Percentiles rank a stretch among this genome's conserved stretches.
Conservation (phyloP, 495 filamentous ascomycete species). For the Penicillium riverlandense region DNA sequence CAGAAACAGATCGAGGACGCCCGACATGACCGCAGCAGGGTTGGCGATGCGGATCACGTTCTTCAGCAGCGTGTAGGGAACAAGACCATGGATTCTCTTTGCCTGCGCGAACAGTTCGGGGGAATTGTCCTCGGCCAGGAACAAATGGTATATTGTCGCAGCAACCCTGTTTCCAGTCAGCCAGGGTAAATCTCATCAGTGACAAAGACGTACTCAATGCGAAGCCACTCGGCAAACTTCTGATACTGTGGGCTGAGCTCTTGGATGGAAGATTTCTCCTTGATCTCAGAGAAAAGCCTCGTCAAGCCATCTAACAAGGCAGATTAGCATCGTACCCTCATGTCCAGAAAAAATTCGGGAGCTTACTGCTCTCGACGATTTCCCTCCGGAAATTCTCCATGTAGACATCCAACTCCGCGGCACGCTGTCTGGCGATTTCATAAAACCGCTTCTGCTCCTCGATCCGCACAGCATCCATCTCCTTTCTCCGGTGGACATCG, state of each 20-base stretch:
- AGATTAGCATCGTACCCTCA: background rate
- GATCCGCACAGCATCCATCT: conserved; percentile 78
- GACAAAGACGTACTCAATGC: conserved; percentile 61
- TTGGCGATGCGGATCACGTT: conserved; percentile 96
- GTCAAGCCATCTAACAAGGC: conserved; percentile 66
- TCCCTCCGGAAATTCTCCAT: conserved; percentile 83
- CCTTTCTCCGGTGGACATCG: conserved; percentile 72
- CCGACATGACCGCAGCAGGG: conserved; percentile 89
- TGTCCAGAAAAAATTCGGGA: background rate
- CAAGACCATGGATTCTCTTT: conserved; percentile 85
- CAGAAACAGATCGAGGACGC: conserved; percentile 87
- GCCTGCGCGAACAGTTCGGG: conserved; percentile 91
- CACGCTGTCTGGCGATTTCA: conserved; percentile 85
- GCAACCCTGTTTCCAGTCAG: conserved; percentile 52
- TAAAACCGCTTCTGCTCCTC: conserved; percentile 93
- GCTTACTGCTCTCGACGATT: conserved; percentile 72
- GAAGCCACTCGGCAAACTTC: conserved; percentile 97
- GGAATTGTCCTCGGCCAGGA: conserved; percentile 96
- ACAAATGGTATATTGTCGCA: conserved; percentile 93
- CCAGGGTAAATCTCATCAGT: background rate
- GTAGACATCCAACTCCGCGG: conserved; percentile 88
- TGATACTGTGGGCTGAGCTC: conserved; percentile 92
- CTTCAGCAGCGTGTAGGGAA: conserved; percentile 89
- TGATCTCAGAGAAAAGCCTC: conserved; percentile 87
- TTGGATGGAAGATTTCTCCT: conserved; percentile 73